Conservation (phyloP, 768 basidiomycete genomes). For the Strobilomyces confusus region DNA sequence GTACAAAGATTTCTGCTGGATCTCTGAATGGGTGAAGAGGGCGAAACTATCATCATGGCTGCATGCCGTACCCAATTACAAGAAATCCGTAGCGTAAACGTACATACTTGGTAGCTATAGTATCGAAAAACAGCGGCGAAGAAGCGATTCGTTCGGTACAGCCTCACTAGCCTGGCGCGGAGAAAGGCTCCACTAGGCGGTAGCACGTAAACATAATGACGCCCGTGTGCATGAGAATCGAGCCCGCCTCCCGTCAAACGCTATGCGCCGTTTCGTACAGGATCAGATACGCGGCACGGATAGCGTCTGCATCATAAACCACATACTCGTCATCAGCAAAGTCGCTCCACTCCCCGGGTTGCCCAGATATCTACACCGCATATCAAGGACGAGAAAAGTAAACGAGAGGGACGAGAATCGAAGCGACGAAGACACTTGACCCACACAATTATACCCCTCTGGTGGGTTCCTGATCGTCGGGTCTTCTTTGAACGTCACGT, state of each 20-base stretch:
- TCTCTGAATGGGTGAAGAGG: too few relatives aligned
- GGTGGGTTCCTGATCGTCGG: constrained; percentile 14
- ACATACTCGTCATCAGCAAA: constrained; percentile 25
- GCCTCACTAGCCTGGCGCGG: too few relatives aligned
- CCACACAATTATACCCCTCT: constrained; percentile 19
- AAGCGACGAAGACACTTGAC: background rate
- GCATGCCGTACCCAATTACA: too few relatives aligned
- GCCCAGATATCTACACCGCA: constrained; percentile 13
- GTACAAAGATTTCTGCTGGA: too few relatives aligned
- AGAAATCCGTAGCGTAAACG: too few relatives aligned
- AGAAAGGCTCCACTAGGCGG: too few relatives aligned
- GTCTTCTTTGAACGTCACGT: constrained; percentile 5
- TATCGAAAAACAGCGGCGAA: background rate
- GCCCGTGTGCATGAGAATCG: too few relatives aligned
- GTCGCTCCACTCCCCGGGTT: constrained; percentile 5
- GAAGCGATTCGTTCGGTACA: background rate
- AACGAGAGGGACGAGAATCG: background rate
- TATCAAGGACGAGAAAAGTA: background rate
- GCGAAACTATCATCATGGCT: too few relatives aligned
- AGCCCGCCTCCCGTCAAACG: background rate
- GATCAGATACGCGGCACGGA: constrained; percentile 24
- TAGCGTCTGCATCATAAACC: constrained; percentile 23
- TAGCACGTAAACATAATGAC: background rate
- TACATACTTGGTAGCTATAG: too few relatives aligned
- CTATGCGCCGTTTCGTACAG: constrained; percentile 11